These are phyloP conservation scores for Ceratocystis colombiana DNA, from an alignment of 2,329 filamentous ascomycete genomes.

Conservation along the genomic window DNA sequence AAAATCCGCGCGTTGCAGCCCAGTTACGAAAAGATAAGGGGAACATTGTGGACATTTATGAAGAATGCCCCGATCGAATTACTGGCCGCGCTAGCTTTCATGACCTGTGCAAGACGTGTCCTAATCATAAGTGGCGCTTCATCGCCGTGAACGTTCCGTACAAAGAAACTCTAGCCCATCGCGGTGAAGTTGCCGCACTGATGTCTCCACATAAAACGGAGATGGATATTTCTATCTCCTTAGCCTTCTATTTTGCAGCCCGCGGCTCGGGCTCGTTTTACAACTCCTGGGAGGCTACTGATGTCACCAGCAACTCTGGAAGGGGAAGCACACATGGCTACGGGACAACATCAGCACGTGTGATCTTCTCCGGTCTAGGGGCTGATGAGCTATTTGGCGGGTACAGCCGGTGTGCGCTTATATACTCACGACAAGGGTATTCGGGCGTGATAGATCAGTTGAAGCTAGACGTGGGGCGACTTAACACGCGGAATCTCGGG, in stretches of 20 bases:
- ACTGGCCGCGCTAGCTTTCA: constrained; percentile 71
- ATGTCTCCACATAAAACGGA: constrained; percentile 94
- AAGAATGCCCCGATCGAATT: constrained; percentile 78
- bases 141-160: constrained; percentile 75
- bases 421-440: constrained; percentile 61
- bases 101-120: constrained; percentile 63
- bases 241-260: constrained; percentile 89
- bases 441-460: constrained; percentile 68
- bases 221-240: constrained; percentile 94
- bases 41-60: constrained; percentile 47
- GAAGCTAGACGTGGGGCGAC: constrained; percentile 68
- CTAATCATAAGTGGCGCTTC: constrained; percentile 68
- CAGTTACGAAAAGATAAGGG: constrained; percentile 36
- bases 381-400: constrained; percentile 95
- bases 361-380: constrained; percentile 83
- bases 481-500: constrained; percentile 89
- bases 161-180: constrained; percentile 58
- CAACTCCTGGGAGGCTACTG: constrained; percentile 14
- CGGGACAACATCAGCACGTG: constrained; percentile 64
- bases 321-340: constrained; percentile 27
- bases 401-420: constrained; percentile 72
- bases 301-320: constrained; percentile 6
- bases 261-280: constrained; percentile 50
- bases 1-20: constrained; percentile 69
- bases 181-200: constrained; percentile 58